Base-by-base conservation (phyloP, 192 early-diverging fungal species). In the Phlyctochytrium planicorne region DNA sequence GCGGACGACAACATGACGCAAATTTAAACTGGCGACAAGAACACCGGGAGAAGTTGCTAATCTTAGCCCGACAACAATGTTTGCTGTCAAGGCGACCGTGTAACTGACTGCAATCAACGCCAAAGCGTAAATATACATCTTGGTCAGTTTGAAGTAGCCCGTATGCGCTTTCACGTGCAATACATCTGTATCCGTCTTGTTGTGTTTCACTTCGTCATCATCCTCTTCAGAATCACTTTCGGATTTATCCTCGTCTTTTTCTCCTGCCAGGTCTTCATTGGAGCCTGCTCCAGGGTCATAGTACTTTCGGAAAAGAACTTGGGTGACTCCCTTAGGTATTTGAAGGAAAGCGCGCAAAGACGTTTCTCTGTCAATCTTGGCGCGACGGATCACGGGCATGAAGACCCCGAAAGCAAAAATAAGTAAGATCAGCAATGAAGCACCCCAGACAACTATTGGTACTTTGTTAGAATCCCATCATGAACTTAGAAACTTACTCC, bases 331-430 rank as follows among this genome's bases (percentile, higher is more conserved):
- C 2, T 56, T 40, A 3, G 69, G 69, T 10, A 71, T 71, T 37
- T 71, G 69, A 23, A 71, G 40, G 47, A 71, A 71, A 30, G 69
- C 69, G 29, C 56, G 53, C 52, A 71, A 35, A 16, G 69, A 71
- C 24, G 69, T 71, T 40, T 71, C 69, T 2, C 69, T 24, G 25
- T 71, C 69, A 4, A 63, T 33, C 52, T 65, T 65, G 2, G 69
- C 69, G 30, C 59, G 64, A 0, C 16, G 34, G 24, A 71, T 71
- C 2, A 71, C 69, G n/a, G 69, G 69, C 31, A 56, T 31, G 52
- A 71, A 71, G 10, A 57, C 27, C 27, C 55, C 55, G 20, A 29
- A 10, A 29, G 14, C 55, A 27, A 57, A 10, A 14, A 29, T 6
- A n/a, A 71, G 32, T 12, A 36, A 59, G 16, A 34, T 30, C 10